Base-by-base conservation (phyloP, 352 stramenopile genomes). In the Phytopythium helicoides region DNA sequence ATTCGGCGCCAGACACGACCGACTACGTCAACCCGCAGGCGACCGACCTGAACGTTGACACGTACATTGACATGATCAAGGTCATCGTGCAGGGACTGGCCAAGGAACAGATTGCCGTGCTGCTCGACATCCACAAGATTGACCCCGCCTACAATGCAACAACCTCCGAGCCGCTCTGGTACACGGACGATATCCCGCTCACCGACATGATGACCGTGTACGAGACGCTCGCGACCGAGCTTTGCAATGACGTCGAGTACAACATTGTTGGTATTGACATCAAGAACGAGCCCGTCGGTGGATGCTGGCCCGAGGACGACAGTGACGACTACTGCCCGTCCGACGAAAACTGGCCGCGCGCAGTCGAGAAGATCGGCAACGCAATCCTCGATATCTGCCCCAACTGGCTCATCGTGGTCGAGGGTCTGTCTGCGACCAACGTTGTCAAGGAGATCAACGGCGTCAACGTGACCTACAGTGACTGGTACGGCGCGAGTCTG, bases 1-100 rank as follows among this genome's bases (percentile, higher is more conserved):
- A 91, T 63, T 64, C 76, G 34, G 66, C 60, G 4, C 78, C 79
- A 0, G 65, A 91, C 56, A 78, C 74, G 18, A 88, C 46, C 47
- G 68, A 82, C 23, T 91, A 83, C 52, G 76, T 91, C n/a, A 86
- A 73, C 52, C 73, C 56, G 40, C 52, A 74, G 39, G 58, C 81
- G 26, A 82, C 78, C 8, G 71, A 87, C 42, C 60, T 93, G 34
- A 85, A 82, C 49, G 80, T 85, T 10, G 77, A 66, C 8, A 72
- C 74, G 36, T 93, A 93, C 64, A 87, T 86, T 23, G 72, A 87
- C 47, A 91, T 93, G 83, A 91, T 93, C 65, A 86, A 87, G 60
- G 83, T 82, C 47, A 67, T 93, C 35, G 74, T 93, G n/a, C 78
- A 91, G 47, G 83, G 78, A 2, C 75, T 93, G 9, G 83, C 78